Evolutionary conservation across 2,329 filamentous ascomycete genomes (phyloP).

Genomic region (Zasmidium citrigriseum): DNA sequence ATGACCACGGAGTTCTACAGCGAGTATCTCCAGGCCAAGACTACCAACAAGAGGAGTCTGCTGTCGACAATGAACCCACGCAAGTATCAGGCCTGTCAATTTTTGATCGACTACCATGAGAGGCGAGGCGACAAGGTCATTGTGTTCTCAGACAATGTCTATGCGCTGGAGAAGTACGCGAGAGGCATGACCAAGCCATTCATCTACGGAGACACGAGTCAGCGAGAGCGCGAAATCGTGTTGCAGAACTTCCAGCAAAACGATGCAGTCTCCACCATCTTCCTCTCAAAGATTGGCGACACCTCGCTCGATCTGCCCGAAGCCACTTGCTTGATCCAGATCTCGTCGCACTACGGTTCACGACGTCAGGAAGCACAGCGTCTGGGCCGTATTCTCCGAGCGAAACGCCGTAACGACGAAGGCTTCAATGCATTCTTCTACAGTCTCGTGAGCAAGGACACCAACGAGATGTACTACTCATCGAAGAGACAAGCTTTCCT

Average conservation of each 20-base stretch:
- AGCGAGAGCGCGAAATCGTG: slow-evolving; percentile 81
- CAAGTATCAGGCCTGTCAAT: slow-evolving; percentile 97
- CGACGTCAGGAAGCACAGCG: slow-evolving; percentile 95
- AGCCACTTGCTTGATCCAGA: slow-evolving; percentile 94
- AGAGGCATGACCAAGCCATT: slow-evolving; percentile 81
- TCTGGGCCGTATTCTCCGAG: slow-evolving; percentile 86
- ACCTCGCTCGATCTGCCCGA: slow-evolving; percentile 97
- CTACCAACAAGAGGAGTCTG: slow-evolving; percentile 65
- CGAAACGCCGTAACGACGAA: slow-evolving; percentile 94
- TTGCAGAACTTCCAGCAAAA: slow-evolving; percentile 96
- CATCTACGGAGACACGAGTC: slow-evolving; percentile 86
- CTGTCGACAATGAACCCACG: slow-evolving; percentile 97
- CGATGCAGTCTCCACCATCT: slow-evolving; percentile 84
- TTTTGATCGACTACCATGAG: slow-evolving; percentile 97
- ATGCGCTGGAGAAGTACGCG: slow-evolving; percentile 84
- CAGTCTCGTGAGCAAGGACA: slow-evolving; percentile 94
- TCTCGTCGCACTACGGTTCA: slow-evolving; percentile 95
- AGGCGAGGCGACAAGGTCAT: slow-evolving; percentile 95
- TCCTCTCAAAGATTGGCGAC: slow-evolving; percentile 96
- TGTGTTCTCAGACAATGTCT: slow-evolving; percentile 97
- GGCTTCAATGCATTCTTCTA: slow-evolving; percentile 99
- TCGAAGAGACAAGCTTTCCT: slow-evolving; percentile 95
- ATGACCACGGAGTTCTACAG: slow-evolving; percentile 99
- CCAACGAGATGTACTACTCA: slow-evolving; percentile 96
- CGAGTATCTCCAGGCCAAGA: slow-evolving; percentile 73